Evolutionary conservation across 352 stramenopile genomes (phyloP).

Genomic region (Phytophthora cryptogea): DNA sequence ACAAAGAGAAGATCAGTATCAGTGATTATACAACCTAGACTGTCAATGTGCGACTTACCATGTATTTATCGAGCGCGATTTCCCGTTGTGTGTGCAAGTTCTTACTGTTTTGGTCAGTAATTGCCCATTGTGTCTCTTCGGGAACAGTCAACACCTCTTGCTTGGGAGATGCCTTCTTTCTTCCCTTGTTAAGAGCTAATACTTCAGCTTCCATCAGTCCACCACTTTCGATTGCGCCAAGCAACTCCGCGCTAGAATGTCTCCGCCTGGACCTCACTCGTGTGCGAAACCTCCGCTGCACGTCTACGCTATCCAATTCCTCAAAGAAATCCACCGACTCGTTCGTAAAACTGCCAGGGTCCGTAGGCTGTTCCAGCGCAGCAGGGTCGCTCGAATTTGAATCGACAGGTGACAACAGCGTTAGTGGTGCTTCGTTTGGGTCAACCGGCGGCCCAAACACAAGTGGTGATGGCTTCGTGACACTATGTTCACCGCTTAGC

Average conservation of each 20-base stretch:
- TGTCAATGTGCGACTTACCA: conserved; percentile 51
- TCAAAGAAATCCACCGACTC: conserved; percentile 35
- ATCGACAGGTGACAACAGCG: conserved; percentile 36
- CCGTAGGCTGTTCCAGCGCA: conserved; percentile 14
- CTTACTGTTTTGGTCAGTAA: conserved; percentile 24
- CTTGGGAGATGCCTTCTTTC: conserved; percentile 19
- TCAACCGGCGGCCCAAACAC: conserved; percentile 39
- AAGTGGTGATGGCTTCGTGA: conserved; percentile 39
- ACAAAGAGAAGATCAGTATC: conserved; percentile 6
- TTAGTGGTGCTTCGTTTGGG: conserved; percentile 20
- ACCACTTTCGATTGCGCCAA: conserved; percentile 65
- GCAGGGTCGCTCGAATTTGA: conserved; percentile 33
- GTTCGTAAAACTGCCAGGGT: conserved; percentile 11
- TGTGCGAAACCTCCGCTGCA: conserved; percentile 17
- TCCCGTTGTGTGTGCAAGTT: conserved; percentile 60
- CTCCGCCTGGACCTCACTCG: conserved; percentile 28
- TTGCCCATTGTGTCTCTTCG: conserved; percentile 32
- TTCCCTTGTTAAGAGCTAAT: conserved; percentile 28
- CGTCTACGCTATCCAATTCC: conserved; percentile 30
- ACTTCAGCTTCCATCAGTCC: conserved; percentile 47
- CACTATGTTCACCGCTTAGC: conserved; percentile 17
- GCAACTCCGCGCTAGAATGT: conserved; percentile 67
- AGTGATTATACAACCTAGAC: background rate
- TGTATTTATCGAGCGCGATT: conserved; percentile 70
- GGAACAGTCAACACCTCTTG: conserved; percentile 21